Evolutionary conservation across 75 land plant genomes (phyloP), one percentile per base, ranked within the genome.

Genomic region (Selaginella moellendorffii): DNA sequence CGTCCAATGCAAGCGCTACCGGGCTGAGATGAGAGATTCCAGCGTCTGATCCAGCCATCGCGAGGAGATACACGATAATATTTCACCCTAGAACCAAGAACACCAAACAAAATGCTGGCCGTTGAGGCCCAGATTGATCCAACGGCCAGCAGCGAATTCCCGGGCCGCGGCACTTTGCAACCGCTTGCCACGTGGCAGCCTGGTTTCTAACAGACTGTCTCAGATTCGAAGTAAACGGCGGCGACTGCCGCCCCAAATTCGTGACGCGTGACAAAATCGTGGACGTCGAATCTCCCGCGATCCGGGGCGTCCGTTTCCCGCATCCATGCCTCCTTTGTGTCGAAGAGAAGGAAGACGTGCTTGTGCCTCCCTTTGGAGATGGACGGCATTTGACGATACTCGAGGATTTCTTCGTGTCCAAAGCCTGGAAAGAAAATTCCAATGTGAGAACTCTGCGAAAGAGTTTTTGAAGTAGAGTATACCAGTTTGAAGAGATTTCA

Each of bases 1-100:
- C 52, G 20, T 76, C 72, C 53, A 73, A 56, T 26, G 65, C 61
- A 5, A 30, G 24, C 28, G 18, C 63, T 46, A 56, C 61, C 18
- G 62, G 24, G n/a, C n/a, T n/a, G n/a, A n/a, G n/a, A n/a, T n/a
- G n/a, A n/a, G n/a, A n/a, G n/a, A n/a, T n/a, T n/a, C n/a, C n/a
- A n/a, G n/a, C n/a, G n/a, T n/a, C n/a, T n/a, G n/a, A n/a, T n/a
- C n/a, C n/a, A n/a, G n/a, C n/a, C n/a, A n/a, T n/a, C n/a, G n/a
- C n/a, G n/a, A n/a, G n/a, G n/a, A n/a, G n/a, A n/a, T n/a, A n/a
- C n/a, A n/a, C n/a, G n/a, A n/a, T n/a, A n/a, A n/a, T n/a, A n/a
- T n/a, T n/a, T n/a, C n/a, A n/a, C n/a, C n/a, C n/a, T n/a, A n/a
- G n/a, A n/a, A n/a, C n/a, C n/a, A n/a, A n/a, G n/a, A n/a, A n/a